Conservation (phyloP, 192 early-diverging fungal genomes). For the Geranomyces variabilis region DNA sequence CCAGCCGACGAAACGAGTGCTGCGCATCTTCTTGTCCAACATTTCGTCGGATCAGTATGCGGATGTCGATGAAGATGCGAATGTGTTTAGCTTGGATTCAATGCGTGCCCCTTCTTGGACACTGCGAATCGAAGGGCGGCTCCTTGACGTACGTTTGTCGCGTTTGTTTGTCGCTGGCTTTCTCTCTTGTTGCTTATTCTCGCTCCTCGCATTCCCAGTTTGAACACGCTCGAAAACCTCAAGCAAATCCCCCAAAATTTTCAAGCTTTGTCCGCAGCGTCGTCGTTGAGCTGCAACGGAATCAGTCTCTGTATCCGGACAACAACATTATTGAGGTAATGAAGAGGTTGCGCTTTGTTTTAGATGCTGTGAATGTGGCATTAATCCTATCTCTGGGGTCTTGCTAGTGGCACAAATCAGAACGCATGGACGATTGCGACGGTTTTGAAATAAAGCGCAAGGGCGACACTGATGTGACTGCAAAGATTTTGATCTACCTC, state of each 20-base stretch:
- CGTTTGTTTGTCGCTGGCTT: constrained; percentile 3
- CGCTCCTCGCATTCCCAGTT: not conserved
- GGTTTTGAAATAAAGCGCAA: constrained; percentile 93
- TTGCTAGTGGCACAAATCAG: constrained; percentile 61
- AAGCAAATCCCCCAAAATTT: constrained; percentile 68
- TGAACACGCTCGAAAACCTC: constrained; percentile 54
- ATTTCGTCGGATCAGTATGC: constrained; percentile 74
- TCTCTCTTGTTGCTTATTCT: not conserved
- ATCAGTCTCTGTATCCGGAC: constrained; percentile 75
- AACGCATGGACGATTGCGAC: constrained; percentile 63
- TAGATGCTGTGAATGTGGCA: no score
- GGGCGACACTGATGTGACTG: constrained; percentile 82
- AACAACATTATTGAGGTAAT: constrained; percentile 74
- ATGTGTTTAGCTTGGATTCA: constrained; percentile 39
- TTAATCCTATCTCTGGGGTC: no score
- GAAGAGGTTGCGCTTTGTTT: no score
- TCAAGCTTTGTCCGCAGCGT: constrained; percentile 84
- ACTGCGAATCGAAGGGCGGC: constrained; percentile 83
- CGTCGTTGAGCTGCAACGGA: constrained; percentile 82
- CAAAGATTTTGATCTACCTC: constrained; percentile 77
- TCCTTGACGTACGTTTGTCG: constrained; percentile 70
- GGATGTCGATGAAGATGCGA: constrained; percentile 49
- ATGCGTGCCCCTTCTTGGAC: constrained; percentile 82
- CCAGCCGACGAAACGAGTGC: constrained; percentile 70
- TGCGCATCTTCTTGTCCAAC: constrained; percentile 95